Percentiles rank a stretch among this genome's conserved stretches.
Conservation (phyloP, 352 stramenopile species). For the Phytophthora kernoviae region DNA sequence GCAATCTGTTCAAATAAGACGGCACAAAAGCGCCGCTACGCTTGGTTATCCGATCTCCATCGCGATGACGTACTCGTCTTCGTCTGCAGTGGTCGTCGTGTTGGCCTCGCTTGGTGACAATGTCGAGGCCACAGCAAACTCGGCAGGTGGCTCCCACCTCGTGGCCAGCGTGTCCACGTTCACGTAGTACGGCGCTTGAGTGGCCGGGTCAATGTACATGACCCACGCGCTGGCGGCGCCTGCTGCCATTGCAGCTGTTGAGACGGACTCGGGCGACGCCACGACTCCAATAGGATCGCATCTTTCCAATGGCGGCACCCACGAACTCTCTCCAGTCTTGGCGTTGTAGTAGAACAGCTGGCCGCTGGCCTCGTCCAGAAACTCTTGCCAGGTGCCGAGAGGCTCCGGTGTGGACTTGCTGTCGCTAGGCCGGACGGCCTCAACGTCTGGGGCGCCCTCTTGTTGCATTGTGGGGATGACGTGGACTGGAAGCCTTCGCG, state of each 20-base stretch:
- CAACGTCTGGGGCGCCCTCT: slow-evolving; percentile 2
- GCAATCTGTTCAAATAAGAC: slow-evolving; percentile 29
- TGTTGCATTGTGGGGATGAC: slow-evolving; percentile 1
- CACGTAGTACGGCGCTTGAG: slow-evolving; percentile 54
- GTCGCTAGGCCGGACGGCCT: slow-evolving; percentile 4
- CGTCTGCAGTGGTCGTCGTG: slow-evolving; percentile 11
- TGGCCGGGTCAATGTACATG: slow-evolving; percentile 53
- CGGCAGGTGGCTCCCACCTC: slow-evolving; percentile 50
- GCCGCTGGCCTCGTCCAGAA: slow-evolving; percentile 59
- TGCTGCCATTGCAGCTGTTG: slow-evolving; percentile 15
- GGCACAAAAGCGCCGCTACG: neutral
- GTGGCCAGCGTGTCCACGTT: slow-evolving; percentile 55
- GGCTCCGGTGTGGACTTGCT: slow-evolving; percentile 23
- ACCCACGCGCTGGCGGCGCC: slow-evolving; percentile 30
- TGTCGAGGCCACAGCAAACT: slow-evolving; percentile 12
- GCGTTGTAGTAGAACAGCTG: slow-evolving; percentile 78
- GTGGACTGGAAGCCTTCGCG: neutral
- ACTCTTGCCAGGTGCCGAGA: slow-evolving; percentile 53
- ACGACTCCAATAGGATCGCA: slow-evolving; percentile 11
- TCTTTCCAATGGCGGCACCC: slow-evolving; percentile 39
- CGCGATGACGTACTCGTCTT: slow-evolving; percentile 56
- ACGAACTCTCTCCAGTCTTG: slow-evolving; percentile 62
- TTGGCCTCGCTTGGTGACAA: neutral
- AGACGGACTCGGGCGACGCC: slow-evolving; percentile 4
- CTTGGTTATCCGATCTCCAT: slow-evolving; percentile 31